Conservation (phyloP, 441 rosid species). For the Pelargonium fulgidum region DNA sequence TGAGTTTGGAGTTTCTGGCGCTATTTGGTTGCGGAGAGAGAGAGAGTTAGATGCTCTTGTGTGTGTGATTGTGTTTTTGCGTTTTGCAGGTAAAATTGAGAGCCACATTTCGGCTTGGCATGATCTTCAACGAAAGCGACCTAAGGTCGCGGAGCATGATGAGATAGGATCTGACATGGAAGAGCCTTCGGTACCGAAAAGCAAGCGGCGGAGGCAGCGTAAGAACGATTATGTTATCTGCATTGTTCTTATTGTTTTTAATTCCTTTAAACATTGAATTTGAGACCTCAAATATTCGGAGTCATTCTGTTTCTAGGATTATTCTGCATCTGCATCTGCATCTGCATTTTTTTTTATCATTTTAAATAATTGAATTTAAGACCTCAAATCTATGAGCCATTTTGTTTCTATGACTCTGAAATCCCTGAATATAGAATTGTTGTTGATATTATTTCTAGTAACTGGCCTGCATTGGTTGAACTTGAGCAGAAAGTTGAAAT, state of each 20-base stretch:
- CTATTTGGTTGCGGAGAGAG: not conserved
- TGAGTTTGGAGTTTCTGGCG: conserved; percentile 1
- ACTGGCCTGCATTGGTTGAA: not conserved
- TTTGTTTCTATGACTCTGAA: not conserved
- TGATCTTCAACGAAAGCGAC: not conserved
- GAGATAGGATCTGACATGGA: conserved; percentile 8
- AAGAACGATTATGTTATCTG: conserved; percentile 2
- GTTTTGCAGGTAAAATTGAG: conserved; percentile 3
- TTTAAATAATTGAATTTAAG: not conserved
- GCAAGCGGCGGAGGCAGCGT: conserved; percentile 41
- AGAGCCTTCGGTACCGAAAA: conserved; percentile 16
- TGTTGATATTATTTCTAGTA: not conserved
- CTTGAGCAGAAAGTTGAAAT: not conserved
- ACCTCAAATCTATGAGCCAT: not conserved
- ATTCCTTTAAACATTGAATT: not conserved
- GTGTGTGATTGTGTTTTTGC: not conserved
- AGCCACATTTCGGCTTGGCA: conserved; percentile 6
- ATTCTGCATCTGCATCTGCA: not conserved
- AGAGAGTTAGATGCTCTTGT: not conserved
- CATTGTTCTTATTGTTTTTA: not conserved
- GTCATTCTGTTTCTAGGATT: not conserved
- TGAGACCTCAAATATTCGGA: not conserved
- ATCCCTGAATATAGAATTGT: not conserved
- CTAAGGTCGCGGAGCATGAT: too few relatives aligned
- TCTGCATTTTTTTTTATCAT: not conserved